These are phyloP conservation scores for Scheffersomyces lignosus DNA, from an alignment of 805 yeast species.

Conservation along the genomic window DNA sequence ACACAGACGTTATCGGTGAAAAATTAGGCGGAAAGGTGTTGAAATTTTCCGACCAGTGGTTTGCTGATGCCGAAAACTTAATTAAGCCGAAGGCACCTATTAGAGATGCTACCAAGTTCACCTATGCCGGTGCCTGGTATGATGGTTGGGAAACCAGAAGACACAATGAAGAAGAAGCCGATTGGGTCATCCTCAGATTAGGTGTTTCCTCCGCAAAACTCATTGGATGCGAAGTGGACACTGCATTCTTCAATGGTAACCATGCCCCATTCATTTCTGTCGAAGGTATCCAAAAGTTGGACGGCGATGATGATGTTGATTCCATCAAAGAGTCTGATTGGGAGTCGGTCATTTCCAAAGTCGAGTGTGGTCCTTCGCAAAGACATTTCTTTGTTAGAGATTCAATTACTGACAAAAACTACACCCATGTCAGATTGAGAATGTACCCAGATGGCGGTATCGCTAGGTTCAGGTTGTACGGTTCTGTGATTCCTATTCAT, in stretches of 20 bases:
- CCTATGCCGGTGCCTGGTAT: constrained; percentile 92
- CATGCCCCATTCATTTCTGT: constrained; percentile 91
- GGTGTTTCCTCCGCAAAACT: constrained; percentile 83
- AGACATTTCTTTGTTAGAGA: constrained; percentile 76
- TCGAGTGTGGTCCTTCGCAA: constrained; percentile 88
- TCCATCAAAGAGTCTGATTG: constrained; percentile 45
- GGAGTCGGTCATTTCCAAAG: constrained; percentile 67
- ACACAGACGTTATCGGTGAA: constrained; percentile 80
- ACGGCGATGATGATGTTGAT: constrained; percentile 21
- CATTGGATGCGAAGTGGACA: constrained; percentile 86
- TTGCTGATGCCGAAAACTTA: constrained; percentile 87
- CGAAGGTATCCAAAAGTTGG: constrained; percentile 57
- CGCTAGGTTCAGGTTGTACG: constrained; percentile 89
- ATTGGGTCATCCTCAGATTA: constrained; percentile 80
- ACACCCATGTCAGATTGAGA: constrained; percentile 77
- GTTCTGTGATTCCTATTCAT: constrained; percentile 72
- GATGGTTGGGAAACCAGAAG: constrained; percentile 99
- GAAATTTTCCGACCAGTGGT: constrained; percentile 85
- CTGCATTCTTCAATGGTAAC: constrained; percentile 92
- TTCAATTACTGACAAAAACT: constrained; percentile 56
- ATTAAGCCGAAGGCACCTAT: constrained; percentile 80
- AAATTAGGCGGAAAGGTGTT: constrained; percentile 78
- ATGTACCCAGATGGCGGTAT: constrained; percentile 99
- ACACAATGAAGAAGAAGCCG: constrained; percentile 81
- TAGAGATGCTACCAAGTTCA: constrained; percentile 76